Evolutionary conservation across 495 filamentous ascomycete genomes (phyloP).

Genomic region (Acidomyces sp.): DNA sequence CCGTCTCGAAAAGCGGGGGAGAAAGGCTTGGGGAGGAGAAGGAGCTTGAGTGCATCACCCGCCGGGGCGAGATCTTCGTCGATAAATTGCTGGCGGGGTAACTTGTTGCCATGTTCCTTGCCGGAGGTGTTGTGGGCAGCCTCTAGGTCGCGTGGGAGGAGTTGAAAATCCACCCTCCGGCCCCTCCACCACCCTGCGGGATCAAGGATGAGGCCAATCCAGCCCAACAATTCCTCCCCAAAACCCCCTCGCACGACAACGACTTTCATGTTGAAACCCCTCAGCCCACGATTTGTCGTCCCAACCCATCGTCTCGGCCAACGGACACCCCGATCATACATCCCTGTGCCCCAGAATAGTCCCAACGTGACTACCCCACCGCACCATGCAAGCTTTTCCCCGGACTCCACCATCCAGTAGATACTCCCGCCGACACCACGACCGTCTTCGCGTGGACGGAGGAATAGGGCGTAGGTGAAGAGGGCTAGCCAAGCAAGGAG

Average conservation of each 20-base stretch:
- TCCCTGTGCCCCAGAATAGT: conserved; percentile 83
- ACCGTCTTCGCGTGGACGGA: conserved; percentile 82
- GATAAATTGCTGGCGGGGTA: conserved; percentile 19
- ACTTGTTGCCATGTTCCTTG: neutral
- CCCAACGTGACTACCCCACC: conserved; percentile 71
- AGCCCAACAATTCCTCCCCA: conserved; percentile 61
- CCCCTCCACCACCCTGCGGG: conserved; percentile 53
- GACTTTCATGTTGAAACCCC: conserved; percentile 89
- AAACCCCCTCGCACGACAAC: conserved; percentile 74
- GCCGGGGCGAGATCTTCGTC: conserved; percentile 79
- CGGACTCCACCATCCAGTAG: conserved; percentile 87
- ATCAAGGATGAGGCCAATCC: conserved; percentile 59
- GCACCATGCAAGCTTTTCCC: conserved; percentile 75
- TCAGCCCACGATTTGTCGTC: conserved; percentile 74
- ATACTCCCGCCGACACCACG: conserved; percentile 78
- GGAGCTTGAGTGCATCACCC: conserved; percentile 78
- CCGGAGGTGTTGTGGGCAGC: neutral
- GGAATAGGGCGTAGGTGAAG: conserved; percentile 77
- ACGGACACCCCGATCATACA: conserved; percentile 86
- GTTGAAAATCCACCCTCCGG: conserved; percentile 13
- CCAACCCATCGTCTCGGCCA: conserved; percentile 89
- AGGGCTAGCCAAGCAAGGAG: conserved; percentile 65
- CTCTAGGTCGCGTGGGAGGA: conserved; percentile 16
- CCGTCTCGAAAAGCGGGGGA: conserved; percentile 91
- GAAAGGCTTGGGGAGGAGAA: conserved; percentile 88